Evolutionary conservation across 768 basidiomycete species (phyloP).

Genomic region (Podaxis sp.): DNA sequence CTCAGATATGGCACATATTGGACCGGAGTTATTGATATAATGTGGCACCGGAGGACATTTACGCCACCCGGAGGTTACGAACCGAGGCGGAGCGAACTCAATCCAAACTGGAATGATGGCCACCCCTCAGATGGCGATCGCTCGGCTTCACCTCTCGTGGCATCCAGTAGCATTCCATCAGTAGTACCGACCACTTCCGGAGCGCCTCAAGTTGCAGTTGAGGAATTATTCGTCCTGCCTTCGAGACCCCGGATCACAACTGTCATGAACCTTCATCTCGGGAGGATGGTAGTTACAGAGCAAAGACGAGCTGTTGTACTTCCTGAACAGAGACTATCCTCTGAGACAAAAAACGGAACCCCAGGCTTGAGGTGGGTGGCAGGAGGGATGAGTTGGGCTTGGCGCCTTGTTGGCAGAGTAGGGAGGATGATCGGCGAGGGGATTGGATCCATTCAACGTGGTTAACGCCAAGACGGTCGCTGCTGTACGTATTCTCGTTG

Average conservation of each 20-base stretch:
- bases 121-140: not conserved
- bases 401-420: constrained; percentile 1
- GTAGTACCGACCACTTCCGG: constrained; percentile 7
- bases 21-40: constrained; percentile 1
- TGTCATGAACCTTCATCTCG: constrained; percentile 24
- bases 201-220: constrained; percentile 22
- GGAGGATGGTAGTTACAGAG: constrained; percentile 29
- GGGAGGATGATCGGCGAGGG: not conserved
- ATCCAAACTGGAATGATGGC: not conserved
- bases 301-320: constrained; percentile 15
- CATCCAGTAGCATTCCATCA: not conserved
- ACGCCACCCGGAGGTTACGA: not conserved
- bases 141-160: not conserved
- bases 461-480: not conserved
- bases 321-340: not conserved
- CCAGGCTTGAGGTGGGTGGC: not conserved
- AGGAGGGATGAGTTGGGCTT: not conserved
- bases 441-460: not conserved
- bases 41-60: not conserved
- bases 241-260: constrained; percentile 22
- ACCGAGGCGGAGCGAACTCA: not conserved
- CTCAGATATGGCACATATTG: constrained; percentile 10
- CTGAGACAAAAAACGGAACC: not conserved
- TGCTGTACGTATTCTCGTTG: not conserved
- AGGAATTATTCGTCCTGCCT: constrained; percentile 22